Conservation (phyloP, 495 filamentous ascomycete genomes). For the Aspergillus leporis region DNA sequence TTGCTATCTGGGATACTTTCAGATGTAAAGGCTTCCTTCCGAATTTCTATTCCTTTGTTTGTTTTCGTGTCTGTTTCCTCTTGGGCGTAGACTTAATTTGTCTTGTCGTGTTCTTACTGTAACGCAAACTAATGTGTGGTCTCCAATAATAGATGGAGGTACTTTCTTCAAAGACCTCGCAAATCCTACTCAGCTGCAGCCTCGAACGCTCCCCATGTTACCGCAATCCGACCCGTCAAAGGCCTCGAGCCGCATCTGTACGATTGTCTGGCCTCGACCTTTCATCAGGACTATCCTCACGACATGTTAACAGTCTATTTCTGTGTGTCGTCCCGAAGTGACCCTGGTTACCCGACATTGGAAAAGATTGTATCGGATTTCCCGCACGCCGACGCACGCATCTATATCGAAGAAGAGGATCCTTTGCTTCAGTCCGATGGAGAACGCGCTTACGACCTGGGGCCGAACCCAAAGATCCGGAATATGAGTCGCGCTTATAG, state of each 20-base stretch:
- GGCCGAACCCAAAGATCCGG: slow-evolving; percentile 96
- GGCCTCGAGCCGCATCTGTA: slow-evolving; percentile 88
- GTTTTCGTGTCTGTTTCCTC: slow-evolving; percentile 10
- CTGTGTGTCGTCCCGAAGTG: slow-evolving; percentile 74
- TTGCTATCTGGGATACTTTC: slow-evolving; percentile 57
- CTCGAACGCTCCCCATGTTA: slow-evolving; percentile 70
- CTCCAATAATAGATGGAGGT: slow-evolving; percentile 39
- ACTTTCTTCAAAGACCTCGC: slow-evolving; percentile 43
- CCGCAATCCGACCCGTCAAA: slow-evolving; percentile 90
- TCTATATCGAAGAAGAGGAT: slow-evolving; percentile 89
- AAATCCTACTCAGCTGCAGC: slow-evolving; percentile 31
- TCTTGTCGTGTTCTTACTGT: background rate
- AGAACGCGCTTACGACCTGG: slow-evolving; percentile 59
- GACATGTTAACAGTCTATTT: slow-evolving; percentile 78
- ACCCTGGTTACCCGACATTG: slow-evolving; percentile 78
- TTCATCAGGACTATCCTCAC: slow-evolving; percentile 77
- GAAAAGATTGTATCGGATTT: slow-evolving; percentile 70
- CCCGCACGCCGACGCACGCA: slow-evolving; percentile 66
- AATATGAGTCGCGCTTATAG: slow-evolving; percentile 95
- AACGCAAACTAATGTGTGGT: slow-evolving; percentile 19
- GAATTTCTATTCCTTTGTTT: background rate
- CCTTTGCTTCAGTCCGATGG: slow-evolving; percentile 59
- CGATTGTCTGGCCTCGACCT: slow-evolving; percentile 89
- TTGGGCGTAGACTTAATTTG: background rate
- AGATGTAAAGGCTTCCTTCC: slow-evolving; percentile 51